These are phyloP conservation scores for Hibiscus mutabilis DNA, from an alignment of 345 rosid species.

Conservation along the genomic window DNA sequence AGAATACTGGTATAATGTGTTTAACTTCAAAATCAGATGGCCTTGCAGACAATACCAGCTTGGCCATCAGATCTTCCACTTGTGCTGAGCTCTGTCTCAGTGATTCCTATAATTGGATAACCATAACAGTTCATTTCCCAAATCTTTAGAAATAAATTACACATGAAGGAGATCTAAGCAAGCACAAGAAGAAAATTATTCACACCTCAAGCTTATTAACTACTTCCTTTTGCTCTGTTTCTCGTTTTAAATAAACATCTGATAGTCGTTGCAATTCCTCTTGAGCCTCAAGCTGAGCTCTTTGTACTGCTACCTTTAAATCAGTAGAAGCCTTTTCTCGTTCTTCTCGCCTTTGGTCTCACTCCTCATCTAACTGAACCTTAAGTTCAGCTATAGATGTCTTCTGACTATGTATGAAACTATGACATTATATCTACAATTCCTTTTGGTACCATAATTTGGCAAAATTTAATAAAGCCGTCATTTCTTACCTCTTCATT, in stretches of 20 bases:
- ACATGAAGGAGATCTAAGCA: conserved; percentile 9
- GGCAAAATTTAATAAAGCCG: not conserved
- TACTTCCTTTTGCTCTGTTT: conserved; percentile 71
- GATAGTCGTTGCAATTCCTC: conserved; percentile 61
- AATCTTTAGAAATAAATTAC: conserved; percentile 2
- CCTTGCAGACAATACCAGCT: conserved; percentile 45
- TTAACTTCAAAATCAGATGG: not conserved
- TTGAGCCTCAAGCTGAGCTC: conserved; percentile 67
- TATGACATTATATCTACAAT: not conserved
- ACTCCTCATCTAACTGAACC: conserved; percentile 68
- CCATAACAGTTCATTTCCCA: conserved; percentile 17
- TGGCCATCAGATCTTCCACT: conserved; percentile 68
- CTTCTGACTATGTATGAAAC: conserved; percentile 55
- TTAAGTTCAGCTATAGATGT: conserved; percentile 69
- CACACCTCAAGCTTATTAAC: conserved; percentile 80
- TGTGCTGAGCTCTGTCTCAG: conserved; percentile 73
- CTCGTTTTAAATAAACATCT: conserved; percentile 54
- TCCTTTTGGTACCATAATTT: not conserved
- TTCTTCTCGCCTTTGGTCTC: conserved; percentile 76
- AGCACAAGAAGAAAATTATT: conserved; percentile 5
- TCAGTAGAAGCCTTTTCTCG: conserved; percentile 67
- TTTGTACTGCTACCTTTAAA: conserved; percentile 67
- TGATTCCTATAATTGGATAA: conserved; percentile 44
- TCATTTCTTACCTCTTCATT: conserved; percentile 49
- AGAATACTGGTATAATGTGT: not conserved